Evolutionary conservation across 2,329 filamentous ascomycete species (phyloP).

Genomic region (Penicillium sp.): DNA sequence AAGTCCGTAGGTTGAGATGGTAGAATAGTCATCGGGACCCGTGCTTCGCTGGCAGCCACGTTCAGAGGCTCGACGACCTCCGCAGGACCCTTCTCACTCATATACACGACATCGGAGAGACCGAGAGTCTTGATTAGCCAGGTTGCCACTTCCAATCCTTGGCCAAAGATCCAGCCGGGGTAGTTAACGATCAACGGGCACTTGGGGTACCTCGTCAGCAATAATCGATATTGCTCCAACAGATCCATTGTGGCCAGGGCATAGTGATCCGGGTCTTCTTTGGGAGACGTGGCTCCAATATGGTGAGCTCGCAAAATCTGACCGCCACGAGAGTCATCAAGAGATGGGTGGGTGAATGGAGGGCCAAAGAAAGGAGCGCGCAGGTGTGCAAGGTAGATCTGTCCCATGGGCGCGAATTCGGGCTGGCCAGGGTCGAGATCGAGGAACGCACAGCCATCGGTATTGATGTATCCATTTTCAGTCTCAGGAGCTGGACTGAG

Average conservation of each 20-base stretch:
- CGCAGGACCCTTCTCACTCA: constrained; percentile 52
- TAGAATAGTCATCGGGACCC: constrained; percentile 48
- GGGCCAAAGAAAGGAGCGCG: constrained; percentile 57
- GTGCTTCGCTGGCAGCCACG: constrained; percentile 40
- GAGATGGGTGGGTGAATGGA: constrained; percentile 55
- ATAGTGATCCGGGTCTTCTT: constrained; percentile 61
- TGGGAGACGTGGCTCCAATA: constrained; percentile 56
- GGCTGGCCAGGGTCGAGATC: constrained; percentile 63
- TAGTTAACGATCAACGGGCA: constrained; percentile 60
- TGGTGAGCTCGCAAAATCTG: constrained; percentile 54
- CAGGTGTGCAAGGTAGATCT: constrained; percentile 59
- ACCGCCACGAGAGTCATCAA: constrained; percentile 38
- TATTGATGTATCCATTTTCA: constrained; percentile 32
- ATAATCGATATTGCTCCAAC: constrained; percentile 49
- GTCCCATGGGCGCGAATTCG: constrained; percentile 61
- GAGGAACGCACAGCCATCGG: constrained; percentile 54
- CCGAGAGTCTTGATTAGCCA: constrained; percentile 50
- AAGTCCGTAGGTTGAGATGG: constrained; percentile 49
- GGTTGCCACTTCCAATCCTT: constrained; percentile 53
- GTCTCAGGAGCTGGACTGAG: constrained; percentile 44
- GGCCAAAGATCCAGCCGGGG: constrained; percentile 58
- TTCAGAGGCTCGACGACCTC: constrained; percentile 47
- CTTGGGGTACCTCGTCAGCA: constrained; percentile 44
- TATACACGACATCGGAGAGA: constrained; percentile 56
- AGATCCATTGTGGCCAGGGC: constrained; percentile 56